phyloP scores from a whole-genome alignment of 352 stramenopile species.

The Phytopythium sindhum region DNA sequence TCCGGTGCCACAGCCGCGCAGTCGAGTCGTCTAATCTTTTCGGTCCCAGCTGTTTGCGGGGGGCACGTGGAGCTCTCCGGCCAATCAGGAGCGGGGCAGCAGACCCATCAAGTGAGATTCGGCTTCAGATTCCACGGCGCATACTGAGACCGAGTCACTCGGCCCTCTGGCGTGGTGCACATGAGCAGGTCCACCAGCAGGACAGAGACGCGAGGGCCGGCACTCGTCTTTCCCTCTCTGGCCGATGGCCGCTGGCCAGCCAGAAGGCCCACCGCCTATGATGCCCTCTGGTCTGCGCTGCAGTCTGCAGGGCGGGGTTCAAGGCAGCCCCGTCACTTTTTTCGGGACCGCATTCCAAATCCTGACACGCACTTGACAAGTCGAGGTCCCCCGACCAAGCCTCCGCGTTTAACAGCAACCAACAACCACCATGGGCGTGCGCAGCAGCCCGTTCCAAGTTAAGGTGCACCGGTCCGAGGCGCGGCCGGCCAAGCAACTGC shows the following conservation, averaged over 20 bases:
- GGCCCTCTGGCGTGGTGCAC: slow-evolving; percentile 7
- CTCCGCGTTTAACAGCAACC: neutral
- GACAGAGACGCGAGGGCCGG: neutral
- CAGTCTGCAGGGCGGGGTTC: slow-evolving; percentile 7
- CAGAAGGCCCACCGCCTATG: neutral
- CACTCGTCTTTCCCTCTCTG: neutral
- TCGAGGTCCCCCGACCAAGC: neutral
- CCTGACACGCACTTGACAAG: slow-evolving; percentile 11
- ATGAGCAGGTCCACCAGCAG: neutral
- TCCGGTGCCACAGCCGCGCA: neutral
- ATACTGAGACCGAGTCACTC: slow-evolving; percentile 19
- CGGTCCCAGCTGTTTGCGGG: neutral
- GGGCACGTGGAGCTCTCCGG: slow-evolving; percentile 3
- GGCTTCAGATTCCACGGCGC: neutral
- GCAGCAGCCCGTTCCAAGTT: slow-evolving; percentile 16
- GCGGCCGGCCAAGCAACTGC: slow-evolving; percentile 13
- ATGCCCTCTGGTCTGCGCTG: neutral
- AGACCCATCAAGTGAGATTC: neutral
- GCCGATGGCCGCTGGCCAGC: slow-evolving; percentile 5
- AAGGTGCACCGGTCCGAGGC: slow-evolving; percentile 22
- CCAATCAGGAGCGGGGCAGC: slow-evolving; percentile 12
- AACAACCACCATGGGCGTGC: slow-evolving; percentile 24
- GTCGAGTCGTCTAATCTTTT: slow-evolving; percentile 3
- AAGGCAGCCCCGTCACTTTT: slow-evolving; percentile 35
- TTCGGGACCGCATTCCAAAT: slow-evolving; percentile 26